Evolutionary conservation across 1,284 basidiomycete genomes (phyloP).

Genomic region (Coniferiporia sulphurascens): DNA sequence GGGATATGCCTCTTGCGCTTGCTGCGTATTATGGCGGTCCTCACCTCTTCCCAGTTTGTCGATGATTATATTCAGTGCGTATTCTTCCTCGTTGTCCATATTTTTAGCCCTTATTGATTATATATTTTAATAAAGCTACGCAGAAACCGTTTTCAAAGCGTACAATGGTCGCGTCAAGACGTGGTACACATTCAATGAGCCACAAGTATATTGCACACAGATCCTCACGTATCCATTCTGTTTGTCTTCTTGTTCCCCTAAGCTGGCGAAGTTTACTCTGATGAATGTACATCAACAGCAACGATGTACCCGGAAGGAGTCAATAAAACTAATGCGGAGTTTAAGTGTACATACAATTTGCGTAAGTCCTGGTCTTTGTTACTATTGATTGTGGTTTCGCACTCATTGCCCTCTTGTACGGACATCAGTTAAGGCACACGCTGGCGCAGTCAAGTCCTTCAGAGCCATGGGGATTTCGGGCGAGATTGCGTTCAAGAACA

Average conservation of each 20-base stretch:
- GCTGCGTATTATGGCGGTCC: conserved; percentile 44
- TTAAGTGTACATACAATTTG: conserved; percentile 40
- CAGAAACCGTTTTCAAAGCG: conserved; percentile 42
- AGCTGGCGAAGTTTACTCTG: not conserved
- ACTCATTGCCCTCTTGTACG: not conserved
- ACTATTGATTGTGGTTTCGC: not conserved
- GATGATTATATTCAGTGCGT: conserved; percentile 43
- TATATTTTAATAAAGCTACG: conserved; percentile 31
- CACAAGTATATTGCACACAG: conserved; percentile 38
- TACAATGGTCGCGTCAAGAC: conserved; percentile 45
- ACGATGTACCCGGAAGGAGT: conserved; percentile 36
- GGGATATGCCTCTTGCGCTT: conserved; percentile 43
- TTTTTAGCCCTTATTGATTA: not conserved
- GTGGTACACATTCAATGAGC: conserved; percentile 50
- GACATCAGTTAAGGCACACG: conserved; percentile 41
- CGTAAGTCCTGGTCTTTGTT: conserved; percentile 26
- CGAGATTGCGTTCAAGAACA: conserved; percentile 45
- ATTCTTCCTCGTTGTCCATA: not conserved
- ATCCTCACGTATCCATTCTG: conserved; percentile 39
- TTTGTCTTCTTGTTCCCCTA: conserved; percentile 23
- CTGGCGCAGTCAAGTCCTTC: conserved; percentile 41
- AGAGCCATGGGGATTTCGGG: conserved; percentile 40
- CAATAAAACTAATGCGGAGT: conserved; percentile 36
- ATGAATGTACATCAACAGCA: not conserved
- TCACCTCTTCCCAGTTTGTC: conserved; percentile 38